These are phyloP conservation scores for Xylaria digitata DNA, from an alignment of 2,329 filamentous ascomycete genomes.

Conservation along the genomic window DNA sequence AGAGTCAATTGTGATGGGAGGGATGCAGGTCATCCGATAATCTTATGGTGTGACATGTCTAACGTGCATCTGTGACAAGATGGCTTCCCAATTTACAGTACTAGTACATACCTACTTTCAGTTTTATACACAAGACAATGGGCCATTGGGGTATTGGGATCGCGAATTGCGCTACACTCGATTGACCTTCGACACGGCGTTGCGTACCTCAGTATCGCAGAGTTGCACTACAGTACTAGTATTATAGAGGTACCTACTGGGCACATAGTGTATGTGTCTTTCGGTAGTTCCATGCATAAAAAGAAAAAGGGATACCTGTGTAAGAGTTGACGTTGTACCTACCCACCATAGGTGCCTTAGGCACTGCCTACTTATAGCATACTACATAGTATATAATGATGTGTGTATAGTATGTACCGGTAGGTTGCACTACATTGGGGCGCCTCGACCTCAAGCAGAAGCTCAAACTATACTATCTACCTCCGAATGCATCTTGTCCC, in stretches of 20 bases:
- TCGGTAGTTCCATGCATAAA: too few relatives aligned
- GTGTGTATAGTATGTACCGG: too few relatives aligned
- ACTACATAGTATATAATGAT: too few relatives aligned
- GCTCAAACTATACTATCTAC: not conserved
- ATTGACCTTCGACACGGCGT: not conserved
- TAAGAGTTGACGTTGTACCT: too few relatives aligned
- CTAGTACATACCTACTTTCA: not conserved
- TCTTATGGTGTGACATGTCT: slow-evolving; percentile 17
- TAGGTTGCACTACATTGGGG: too few relatives aligned
- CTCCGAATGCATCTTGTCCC: not conserved
- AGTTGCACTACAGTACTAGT: too few relatives aligned
- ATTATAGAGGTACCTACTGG: too few relatives aligned
- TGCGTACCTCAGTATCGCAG: too few relatives aligned
- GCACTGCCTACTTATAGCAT: too few relatives aligned
- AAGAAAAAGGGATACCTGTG: too few relatives aligned
- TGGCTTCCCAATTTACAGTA: not conserved
- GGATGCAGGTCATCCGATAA: slow-evolving; percentile 2
- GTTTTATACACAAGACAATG: not conserved
- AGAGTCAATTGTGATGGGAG: slow-evolving; percentile 16
- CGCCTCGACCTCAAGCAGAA: not conserved
- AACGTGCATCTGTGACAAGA: slow-evolving; percentile 25
- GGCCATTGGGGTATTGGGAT: not conserved
- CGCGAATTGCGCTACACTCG: not conserved
- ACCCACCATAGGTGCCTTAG: too few relatives aligned
- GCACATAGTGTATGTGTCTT: too few relatives aligned